Conservation (phyloP, 257 asterid genomes). For the Paulownia fortunei region DNA sequence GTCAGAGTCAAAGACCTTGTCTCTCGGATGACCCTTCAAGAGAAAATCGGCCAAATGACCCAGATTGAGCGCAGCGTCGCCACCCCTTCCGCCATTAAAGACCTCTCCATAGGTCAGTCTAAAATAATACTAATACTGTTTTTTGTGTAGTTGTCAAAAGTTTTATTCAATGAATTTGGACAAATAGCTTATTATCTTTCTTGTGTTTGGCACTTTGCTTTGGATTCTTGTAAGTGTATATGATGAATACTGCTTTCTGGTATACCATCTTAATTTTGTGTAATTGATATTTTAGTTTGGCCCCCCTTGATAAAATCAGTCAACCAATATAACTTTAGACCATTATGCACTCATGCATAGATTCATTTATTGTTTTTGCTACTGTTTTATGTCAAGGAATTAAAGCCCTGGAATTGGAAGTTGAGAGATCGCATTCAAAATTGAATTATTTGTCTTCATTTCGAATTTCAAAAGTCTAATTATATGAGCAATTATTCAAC, state of each 20-base stretch:
- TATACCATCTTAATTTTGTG: not conserved
- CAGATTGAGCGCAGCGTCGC: constrained; percentile 78
- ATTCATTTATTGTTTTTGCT: not conserved
- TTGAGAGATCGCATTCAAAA: not conserved
- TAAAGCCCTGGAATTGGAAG: not conserved
- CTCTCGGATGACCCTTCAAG: constrained; percentile 73
- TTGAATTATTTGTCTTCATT: not conserved
- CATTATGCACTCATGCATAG: not conserved
- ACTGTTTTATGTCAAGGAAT: constrained; percentile 6
- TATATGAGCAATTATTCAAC: not conserved
- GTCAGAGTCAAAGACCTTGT: constrained; percentile 68
- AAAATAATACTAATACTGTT: not conserved
- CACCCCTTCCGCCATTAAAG: constrained; percentile 57
- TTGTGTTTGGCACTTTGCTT: not conserved
- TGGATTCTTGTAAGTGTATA: not conserved
- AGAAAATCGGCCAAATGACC: constrained; percentile 80
- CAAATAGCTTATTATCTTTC: not conserved
- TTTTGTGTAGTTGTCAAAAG: not conserved
- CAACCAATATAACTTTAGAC: not conserved
- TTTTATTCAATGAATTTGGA: not conserved
- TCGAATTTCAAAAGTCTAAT: not conserved
- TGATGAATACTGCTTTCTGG: not conserved
- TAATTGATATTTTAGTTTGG: not conserved
- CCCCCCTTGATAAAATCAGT: not conserved
- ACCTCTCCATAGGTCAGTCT: constrained; percentile 59